Base-by-base conservation (phyloP, 192 early-diverging fungal species). In the Entomortierella chlamydospora region DNA sequence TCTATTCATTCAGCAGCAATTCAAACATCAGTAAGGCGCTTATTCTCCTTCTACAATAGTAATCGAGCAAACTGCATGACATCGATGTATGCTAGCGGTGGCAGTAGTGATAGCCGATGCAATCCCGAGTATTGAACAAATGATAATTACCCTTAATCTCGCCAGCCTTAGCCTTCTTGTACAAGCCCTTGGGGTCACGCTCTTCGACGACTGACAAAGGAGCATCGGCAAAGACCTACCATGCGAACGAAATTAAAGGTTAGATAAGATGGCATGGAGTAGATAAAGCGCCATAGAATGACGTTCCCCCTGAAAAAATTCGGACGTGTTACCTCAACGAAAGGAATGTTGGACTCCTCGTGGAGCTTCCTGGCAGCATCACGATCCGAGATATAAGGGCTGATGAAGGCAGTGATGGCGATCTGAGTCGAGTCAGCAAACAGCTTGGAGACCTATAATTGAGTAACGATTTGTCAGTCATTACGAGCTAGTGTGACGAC, bases 171-270 rank as follows among this genome's bases (percentile, higher is more conserved):
- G 96, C 96, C 85, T 96, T 98, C 86, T 96, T 96, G 88, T 98
- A 98, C 31, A 98, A 84, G 5, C 96, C 96, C 87, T 98, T 98
- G 33, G 96, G 96, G 81, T 98, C 96, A 33, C 96, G 90, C 72
- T 93, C 79, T 82, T 98, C 95, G 41, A 93, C 95, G 29, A 98
- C 91, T 39, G 88, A 87, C 30, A 98, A 70, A 25, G 96, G 94
- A 25, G 93, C 93, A 83, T 98, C 96, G 20, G 93, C 93, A 85
- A 73, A 95, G 23, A 98, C 88, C 84, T 53, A 45, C 2, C 17
- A 45, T 30, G 56, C 53, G 20, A 4, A 23, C 12, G 52, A 37
- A 34, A 25, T 47, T 47, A 47, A 62, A n/a, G n/a, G n/a, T n/a
- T n/a, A n/a, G n/a, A n/a, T n/a, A n/a, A n/a, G n/a, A n/a, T n/a